These are phyloP conservation scores for Sesbania bispinosa DNA, from an alignment of 306 rosid species.

Conservation along the genomic window DNA sequence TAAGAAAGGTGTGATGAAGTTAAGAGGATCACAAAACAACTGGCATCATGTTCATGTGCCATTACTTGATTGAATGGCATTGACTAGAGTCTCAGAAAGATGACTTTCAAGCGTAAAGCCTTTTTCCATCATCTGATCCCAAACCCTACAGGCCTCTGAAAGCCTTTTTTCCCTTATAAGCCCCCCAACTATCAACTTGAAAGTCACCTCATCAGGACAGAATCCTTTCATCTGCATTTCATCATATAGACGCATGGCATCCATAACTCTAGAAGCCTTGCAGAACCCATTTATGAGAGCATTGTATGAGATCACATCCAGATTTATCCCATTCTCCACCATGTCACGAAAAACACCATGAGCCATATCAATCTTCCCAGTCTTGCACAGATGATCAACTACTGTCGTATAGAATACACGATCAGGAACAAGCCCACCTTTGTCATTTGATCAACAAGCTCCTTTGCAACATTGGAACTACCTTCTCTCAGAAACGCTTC, in stretches of 20 bases:
- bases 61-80: conserved; percentile 51
- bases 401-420: conserved; percentile 60
- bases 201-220: conserved; percentile 77
- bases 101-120: conserved; percentile 72
- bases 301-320: conserved; percentile 81
- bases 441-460: conserved; percentile 70
- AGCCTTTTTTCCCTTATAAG: conserved; percentile 59
- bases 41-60: conserved; percentile 31
- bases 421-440: conserved; percentile 58
- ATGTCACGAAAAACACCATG: conserved; percentile 55
- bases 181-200: conserved; percentile 79
- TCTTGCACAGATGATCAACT: conserved; percentile 66
- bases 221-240: conserved; percentile 73
- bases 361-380: conserved; percentile 58
- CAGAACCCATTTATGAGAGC: conserved; percentile 85
- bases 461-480: conserved; percentile 48
- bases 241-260: conserved; percentile 65
- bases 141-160: conserved; percentile 64
- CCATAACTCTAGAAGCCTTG: conserved; percentile 56
- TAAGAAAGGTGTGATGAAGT: conserved; percentile 15
- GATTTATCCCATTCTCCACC: conserved; percentile 66
- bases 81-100: conserved; percentile 61
- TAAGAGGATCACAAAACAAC: conserved; percentile 21
- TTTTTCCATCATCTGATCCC: conserved; percentile 99
- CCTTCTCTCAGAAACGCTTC: conserved; percentile 73